Evolutionary conservation across 371 early-diverging fungal species (phyloP).

Genomic region (Syncephalastrum contaminatum): DNA sequence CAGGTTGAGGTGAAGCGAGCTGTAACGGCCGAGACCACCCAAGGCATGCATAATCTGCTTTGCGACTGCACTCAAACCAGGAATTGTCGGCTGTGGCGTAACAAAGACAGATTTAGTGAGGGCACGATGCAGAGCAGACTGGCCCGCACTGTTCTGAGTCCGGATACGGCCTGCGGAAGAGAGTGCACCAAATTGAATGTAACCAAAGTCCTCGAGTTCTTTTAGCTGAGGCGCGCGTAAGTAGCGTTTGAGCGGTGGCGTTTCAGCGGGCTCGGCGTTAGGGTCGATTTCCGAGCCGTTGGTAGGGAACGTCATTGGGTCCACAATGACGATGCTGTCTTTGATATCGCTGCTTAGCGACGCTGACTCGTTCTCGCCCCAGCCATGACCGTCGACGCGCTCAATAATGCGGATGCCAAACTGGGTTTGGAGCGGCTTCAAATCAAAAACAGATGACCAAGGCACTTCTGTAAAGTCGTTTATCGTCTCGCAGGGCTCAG

Average conservation of each 20-base stretch:
- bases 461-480: conserved; percentile 29
- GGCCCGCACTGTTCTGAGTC: conserved; percentile 20
- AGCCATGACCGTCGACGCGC: conserved; percentile 33
- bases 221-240: conserved; percentile 16
- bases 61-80: conserved; percentile 21
- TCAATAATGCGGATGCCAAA: conserved; percentile 41
- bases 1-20: conserved; percentile 33
- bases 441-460: conserved; percentile 24
- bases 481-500: conserved; percentile 21
- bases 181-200: conserved; percentile 45
- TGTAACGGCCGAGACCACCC: conserved; percentile 36
- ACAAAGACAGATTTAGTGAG: conserved; percentile 32
- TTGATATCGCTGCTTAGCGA: conserved; percentile 10
- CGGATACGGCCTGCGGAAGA: conserved; percentile 37
- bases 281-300: conserved; percentile 35
- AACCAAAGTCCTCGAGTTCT: conserved; percentile 16
- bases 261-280: conserved; percentile 13
- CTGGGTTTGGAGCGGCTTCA: conserved; percentile 17
- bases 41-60: conserved; percentile 21
- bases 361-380: conserved; percentile 38
- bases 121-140: conserved; percentile 24
- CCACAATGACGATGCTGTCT: conserved; percentile 29
- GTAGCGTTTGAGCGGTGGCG: conserved; percentile 29
- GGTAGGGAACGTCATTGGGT: conserved; percentile 37
- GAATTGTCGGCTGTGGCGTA: conserved; percentile 27